phyloP scores from a whole-genome alignment of 2,329 filamentous ascomycete genomes.

The Diaporthe batatas region DNA sequence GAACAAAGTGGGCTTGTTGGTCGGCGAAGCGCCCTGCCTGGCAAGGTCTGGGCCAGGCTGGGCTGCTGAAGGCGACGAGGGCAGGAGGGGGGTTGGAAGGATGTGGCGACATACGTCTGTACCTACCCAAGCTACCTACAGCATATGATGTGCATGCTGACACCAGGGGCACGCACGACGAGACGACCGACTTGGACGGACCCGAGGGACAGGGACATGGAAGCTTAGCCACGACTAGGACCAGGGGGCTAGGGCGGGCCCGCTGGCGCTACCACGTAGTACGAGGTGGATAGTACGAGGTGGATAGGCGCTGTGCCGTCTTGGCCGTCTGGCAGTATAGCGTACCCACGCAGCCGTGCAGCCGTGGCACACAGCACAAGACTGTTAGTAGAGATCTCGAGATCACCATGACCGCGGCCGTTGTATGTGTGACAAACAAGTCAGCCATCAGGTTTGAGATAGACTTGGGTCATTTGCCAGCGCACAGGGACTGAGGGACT shows the following conservation, averaged over 20 bases:
- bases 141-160: not conserved
- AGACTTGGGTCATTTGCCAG: not conserved
- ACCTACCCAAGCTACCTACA: not conserved
- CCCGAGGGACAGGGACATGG: conserved; percentile 28
- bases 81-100: too few relatives aligned
- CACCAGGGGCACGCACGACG: conserved; percentile 13
- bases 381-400: not conserved
- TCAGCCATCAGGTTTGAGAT: not conserved
- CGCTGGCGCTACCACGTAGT: conserved; percentile 23
- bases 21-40: conserved; percentile 23
- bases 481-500: not conserved
- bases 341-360: not conserved
- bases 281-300: not conserved
- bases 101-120: conserved; percentile 11
- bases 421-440: not conserved
- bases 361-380: too few relatives aligned
- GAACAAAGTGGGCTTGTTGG: conserved; percentile 11
- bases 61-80: not conserved
- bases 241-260: conserved; percentile 18
- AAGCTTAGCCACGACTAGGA: conserved; percentile 24
- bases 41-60: conserved; percentile 26
- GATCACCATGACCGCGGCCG: too few relatives aligned
- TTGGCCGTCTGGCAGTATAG: too few relatives aligned
- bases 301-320: not conserved
- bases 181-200: conserved; percentile 6